phyloP scores from a whole-genome alignment of 768 basidiomycete species.

The Agrocybe chaxingu region DNA sequence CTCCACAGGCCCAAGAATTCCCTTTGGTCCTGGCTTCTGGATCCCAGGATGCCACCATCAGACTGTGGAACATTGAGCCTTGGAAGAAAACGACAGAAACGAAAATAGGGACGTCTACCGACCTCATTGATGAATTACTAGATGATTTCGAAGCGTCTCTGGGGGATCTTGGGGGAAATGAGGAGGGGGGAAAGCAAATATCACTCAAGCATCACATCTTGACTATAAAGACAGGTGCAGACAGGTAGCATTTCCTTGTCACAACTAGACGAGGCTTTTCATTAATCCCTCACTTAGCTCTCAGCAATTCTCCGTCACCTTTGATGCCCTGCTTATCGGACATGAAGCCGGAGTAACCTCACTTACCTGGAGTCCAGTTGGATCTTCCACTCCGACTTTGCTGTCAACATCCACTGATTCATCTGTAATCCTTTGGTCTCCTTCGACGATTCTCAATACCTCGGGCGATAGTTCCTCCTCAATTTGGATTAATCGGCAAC shows the following conservation, averaged over 20 bases:
- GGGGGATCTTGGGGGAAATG: conserved; percentile 63
- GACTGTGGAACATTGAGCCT: conserved; percentile 83
- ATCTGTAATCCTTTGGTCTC: conserved; percentile 93
- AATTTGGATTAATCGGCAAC: conserved; percentile 87
- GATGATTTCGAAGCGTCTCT: conserved; percentile 88
- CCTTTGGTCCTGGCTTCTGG: conserved; percentile 83
- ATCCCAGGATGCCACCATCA: conserved; percentile 91
- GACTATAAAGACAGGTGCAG: conserved; percentile 49
- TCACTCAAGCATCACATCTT: conserved; percentile 85
- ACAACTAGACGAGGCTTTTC: background rate
- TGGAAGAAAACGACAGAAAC: conserved; percentile 28
- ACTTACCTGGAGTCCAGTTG: conserved; percentile 71
- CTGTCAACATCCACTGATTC: conserved; percentile 96
- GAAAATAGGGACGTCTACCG: conserved; percentile 15
- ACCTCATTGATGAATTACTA: conserved; percentile 68
- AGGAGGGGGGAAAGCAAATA: conserved; percentile 82
- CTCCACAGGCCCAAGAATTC: conserved; percentile 27
- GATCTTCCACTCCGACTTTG: conserved; percentile 42
- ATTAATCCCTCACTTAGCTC: conserved; percentile 17
- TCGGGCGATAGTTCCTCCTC: conserved; percentile 42
- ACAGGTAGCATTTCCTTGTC: conserved; percentile 26
- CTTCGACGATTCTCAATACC: conserved; percentile 46
- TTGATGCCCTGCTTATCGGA: conserved; percentile 93
- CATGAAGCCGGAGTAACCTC: conserved; percentile 93
- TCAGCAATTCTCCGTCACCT: conserved; percentile 72